A percentile compares a stretch with the other conserved stretches of the same genome.
Evolutionary conservation across 257 asterid genomes (phyloP).

Genomic region (Salvia rosmarinus): DNA sequence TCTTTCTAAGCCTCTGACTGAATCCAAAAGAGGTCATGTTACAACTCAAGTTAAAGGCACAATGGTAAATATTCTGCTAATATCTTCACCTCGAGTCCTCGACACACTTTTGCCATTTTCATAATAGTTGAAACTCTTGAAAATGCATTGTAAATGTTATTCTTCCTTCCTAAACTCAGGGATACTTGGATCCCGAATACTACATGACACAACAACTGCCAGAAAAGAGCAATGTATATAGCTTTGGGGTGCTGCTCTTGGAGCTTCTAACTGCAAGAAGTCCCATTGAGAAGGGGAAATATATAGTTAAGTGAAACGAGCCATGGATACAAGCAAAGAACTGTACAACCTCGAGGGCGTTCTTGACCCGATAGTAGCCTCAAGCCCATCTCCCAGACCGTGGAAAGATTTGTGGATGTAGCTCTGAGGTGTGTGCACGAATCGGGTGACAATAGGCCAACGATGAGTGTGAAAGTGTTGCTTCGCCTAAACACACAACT

Average conservation of each 20-base stretch:
- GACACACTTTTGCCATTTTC: too few relatives aligned
- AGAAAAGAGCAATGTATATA: constrained; percentile 88
- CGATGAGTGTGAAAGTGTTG: too few relatives aligned
- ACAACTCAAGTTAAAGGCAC: constrained; percentile 98
- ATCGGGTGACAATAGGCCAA: constrained; percentile 54
- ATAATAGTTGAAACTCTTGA: not conserved
- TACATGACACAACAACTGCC: constrained; percentile 85
- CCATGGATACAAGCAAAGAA: constrained; percentile 62
- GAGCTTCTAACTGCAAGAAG: constrained; percentile 67
- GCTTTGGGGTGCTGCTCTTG: constrained; percentile 68
- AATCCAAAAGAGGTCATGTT: constrained; percentile 64
- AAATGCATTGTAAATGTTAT: too few relatives aligned
- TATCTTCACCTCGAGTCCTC: too few relatives aligned
- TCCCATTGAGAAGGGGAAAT: constrained; percentile 79
- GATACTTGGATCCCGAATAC: constrained; percentile 92
- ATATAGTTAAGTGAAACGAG: constrained; percentile 65
- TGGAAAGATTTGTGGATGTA: constrained; percentile 68
- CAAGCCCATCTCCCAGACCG: constrained; percentile 47
- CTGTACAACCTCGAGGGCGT: constrained; percentile 61
- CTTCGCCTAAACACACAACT: too few relatives aligned
- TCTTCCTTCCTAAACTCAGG: constrained; percentile 43
- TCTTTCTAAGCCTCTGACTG: constrained; percentile 65
- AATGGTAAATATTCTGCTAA: too few relatives aligned
- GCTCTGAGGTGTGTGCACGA: constrained; percentile 73
- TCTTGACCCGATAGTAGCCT: constrained; percentile 65